These are phyloP conservation scores for Cetraspora pellucida DNA, from an alignment of 192 early-diverging fungal species.

Conservation along the genomic window DNA sequence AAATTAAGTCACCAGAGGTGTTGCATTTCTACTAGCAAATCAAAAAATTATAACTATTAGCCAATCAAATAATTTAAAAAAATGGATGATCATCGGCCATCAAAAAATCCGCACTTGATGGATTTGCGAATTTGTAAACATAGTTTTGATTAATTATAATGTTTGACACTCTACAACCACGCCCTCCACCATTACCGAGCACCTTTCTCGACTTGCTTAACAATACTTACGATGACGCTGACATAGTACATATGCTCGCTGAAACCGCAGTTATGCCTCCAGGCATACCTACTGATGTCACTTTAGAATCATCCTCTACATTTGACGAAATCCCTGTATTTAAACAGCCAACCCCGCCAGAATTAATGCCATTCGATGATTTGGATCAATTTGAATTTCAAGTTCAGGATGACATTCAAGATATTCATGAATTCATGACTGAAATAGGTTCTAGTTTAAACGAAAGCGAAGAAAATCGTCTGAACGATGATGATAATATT, in stretches of 20 bases:
- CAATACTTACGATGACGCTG: conserved; percentile 13
- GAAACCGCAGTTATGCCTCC: conserved; percentile 2
- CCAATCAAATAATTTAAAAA: too few species aligned
- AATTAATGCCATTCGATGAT: too few species aligned
- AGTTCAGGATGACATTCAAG: background rate
- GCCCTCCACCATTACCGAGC: background rate
- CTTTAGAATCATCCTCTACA: background rate
- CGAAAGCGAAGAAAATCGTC: background rate
- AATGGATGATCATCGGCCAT: too few species aligned
- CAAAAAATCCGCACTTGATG: too few species aligned
- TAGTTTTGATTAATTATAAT: too few species aligned
- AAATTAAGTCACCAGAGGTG: too few species aligned
- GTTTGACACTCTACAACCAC: too few species aligned
- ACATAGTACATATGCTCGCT: conserved; percentile 12
- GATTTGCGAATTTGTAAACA: too few species aligned
- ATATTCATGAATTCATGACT: background rate
- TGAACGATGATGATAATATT: background rate
- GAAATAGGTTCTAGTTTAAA: background rate
- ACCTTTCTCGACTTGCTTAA: conserved; percentile 21
- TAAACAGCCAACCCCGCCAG: background rate
- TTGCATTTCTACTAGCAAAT: too few species aligned
- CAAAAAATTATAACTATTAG: too few species aligned
- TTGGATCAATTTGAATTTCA: too few species aligned
- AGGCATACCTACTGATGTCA: background rate
- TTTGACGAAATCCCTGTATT: background rate